Base-by-base conservation (phyloP, 2,329 filamentous ascomycete genomes). In the Leptographium radiaticola region DNA sequence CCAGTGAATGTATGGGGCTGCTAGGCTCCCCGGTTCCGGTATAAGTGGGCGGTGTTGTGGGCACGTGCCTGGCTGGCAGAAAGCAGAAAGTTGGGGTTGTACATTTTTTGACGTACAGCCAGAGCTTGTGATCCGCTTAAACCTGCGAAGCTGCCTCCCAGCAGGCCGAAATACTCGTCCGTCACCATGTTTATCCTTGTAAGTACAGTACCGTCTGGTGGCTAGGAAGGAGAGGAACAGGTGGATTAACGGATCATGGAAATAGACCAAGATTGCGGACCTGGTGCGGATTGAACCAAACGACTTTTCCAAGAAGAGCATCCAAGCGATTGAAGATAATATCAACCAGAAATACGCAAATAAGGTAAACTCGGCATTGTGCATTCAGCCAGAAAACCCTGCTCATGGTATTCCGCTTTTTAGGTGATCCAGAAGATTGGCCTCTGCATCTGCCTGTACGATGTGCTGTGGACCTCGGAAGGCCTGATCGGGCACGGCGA, bases 291-390 rank as follows among this genome's bases (percentile, higher is more conserved):
- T 98, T 70, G 78, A 81, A 36, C 93, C 93, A 1, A 80, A 88
- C 63, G 87, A 96, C 66, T 95, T 97, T 65, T 79, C 83, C 57
- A 93, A 93, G 68, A 76, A 81, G 57, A 94, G 87, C 64, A 79
- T 81, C 36, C 79, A 89, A 58, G 89, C 89, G 1, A 88, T 98
- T 59, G 89, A 96, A 70, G 90, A 98, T 71, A 93, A 93, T 63
- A 93, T 98, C 71, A 97, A 98, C 67, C 78, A 83, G 59, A 98
- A 98, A 71, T 98, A 96, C 69, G 83, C 91, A 56, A 96, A 98
- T 71, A 93, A 91, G 70, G 85, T 88, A n/a, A 34, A 15, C n/a
- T 46, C 12, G 4, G 6, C 13, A 15, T n/a, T 6, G 4, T 9
- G 8, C 18, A 10, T 18, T 8, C 8, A 15, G 16, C 20, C 11